Evolutionary conservation across 2,329 filamentous ascomycete species (phyloP).

Genomic region (Ophiosphaerella korrae): DNA sequence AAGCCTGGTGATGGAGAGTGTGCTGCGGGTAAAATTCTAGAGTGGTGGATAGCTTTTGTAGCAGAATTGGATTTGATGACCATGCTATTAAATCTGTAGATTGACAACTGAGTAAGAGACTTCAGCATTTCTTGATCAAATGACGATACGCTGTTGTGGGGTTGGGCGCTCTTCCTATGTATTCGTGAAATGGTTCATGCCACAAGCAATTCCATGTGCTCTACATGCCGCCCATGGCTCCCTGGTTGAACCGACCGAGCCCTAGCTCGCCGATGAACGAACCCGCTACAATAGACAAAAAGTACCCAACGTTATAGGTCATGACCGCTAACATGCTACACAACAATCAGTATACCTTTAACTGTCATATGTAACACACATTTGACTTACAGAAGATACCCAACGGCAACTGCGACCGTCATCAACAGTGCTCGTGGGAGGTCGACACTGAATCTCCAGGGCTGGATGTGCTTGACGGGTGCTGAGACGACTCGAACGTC

Average conservation of each 20-base stretch:
- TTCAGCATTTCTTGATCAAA: no score
- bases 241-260: conserved; percentile 68
- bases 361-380: background rate
- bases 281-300: conserved; percentile 76
- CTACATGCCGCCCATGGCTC: conserved; percentile 35
- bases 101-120: no score
- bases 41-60: no score
- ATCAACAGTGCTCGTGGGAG: conserved; percentile 73
- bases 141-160: no score
- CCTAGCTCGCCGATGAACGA: conserved; percentile 85
- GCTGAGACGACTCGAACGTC: conserved; percentile 74
- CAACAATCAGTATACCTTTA: conserved; percentile 21
- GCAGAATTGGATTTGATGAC: no score
- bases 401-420: conserved; percentile 74
- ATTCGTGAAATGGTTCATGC: no score
- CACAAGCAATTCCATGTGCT: background rate
- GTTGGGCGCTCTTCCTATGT: no score
- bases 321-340: conserved; percentile 88
- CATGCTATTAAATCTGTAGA: no score
- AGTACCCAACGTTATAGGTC: conserved; percentile 87
- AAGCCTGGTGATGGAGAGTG: background rate
- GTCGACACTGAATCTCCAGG: conserved; percentile 84
- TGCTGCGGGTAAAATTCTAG: no score
- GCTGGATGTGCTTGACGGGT: conserved; percentile 59
- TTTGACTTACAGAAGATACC: conserved; percentile 79